Base-by-base conservation (phyloP, 1,284 basidiomycete species). In the Rhizopogon parksii region DNA sequence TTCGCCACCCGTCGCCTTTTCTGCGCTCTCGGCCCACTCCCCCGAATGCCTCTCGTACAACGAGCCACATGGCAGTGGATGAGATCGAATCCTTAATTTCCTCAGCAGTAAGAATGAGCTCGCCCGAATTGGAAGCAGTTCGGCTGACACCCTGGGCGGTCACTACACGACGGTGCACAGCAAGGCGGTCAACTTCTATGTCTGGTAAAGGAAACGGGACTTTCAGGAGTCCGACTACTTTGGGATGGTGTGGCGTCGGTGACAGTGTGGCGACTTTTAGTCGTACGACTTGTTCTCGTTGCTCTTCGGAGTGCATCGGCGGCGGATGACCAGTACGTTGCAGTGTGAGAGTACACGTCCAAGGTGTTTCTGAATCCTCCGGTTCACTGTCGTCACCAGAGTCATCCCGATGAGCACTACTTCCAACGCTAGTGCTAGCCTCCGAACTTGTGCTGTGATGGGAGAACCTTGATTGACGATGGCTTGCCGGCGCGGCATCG, bases 181-280 rank as follows among this genome's bases (percentile, higher is more conserved):
- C 64, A 65, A 82, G 71, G 38, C 62, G 70, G 58, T 85, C 83
- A 4, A 90, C 73, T 58, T 86, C 80, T 19, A 95, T 72, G 55
- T 90, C 83, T 0, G 88, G 83, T 0, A 97, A 75, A 0, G 88
- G 85, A 67, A 85, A 91, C 7, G 94, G 93, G 46, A 96, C 81
- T 64, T 92, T 90, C 53, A 98, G 78, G 70, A 94, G 83, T 34
- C 85, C 88, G 27, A 98, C 88, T 15, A 98, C 86, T 66, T 95
- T 94, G 6, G 95, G 95, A 68, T 98, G 95, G 67, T 98, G 93
- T 14, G 94, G 95, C 1, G 94, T 94, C 5, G 95, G 95, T 7
- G 83, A 85, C 34, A 96, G 77, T 24, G 87, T 91, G 9, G 84
- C 93, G 8, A 88, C 77, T 63, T 87, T 87, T 45, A 84, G 54